A percentile compares a stretch with the other conserved stretches of the same genome.
Evolutionary conservation across 768 basidiomycete species (phyloP).

Genomic region (Grammothele lineata): DNA sequence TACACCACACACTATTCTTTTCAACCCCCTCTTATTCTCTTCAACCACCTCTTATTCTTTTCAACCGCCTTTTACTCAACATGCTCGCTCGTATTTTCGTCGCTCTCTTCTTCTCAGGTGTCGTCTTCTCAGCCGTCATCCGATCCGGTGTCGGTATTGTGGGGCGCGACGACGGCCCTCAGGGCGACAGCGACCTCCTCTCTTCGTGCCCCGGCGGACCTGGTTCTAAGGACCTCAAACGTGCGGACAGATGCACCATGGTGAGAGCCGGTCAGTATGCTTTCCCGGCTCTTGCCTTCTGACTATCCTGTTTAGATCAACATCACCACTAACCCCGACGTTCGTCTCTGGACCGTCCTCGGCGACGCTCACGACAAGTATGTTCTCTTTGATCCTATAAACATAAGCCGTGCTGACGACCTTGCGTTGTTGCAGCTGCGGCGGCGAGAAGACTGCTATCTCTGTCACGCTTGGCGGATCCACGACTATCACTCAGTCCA

Average conservation of each 20-base stretch:
- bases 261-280: background rate
- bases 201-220: slow-evolving; percentile 4
- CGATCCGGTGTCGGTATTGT: too few species aligned
- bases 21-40: too few species aligned
- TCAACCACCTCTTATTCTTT: too few species aligned
- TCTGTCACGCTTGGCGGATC: slow-evolving; percentile 3
- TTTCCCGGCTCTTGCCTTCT: too few species aligned
- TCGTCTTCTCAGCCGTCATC: too few species aligned
- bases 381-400: too few species aligned
- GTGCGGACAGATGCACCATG: slow-evolving; percentile 4
- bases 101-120: too few species aligned
- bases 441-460: background rate
- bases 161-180: background rate
- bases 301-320: background rate
- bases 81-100: too few species aligned
- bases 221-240: background rate
- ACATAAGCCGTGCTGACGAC: too few species aligned
- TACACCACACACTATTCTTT: too few species aligned
- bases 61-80: too few species aligned
- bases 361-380: slow-evolving; percentile 4
- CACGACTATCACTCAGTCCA: background rate
- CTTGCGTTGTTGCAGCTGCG: too few species aligned
- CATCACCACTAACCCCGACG: slow-evolving; percentile 2
- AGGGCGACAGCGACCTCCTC: slow-evolving; percentile 1
- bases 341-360: background rate